These are phyloP conservation scores for Bryopsis sp. DNA, from an alignment of 139 green algal genomes.

Conservation along the genomic window DNA sequence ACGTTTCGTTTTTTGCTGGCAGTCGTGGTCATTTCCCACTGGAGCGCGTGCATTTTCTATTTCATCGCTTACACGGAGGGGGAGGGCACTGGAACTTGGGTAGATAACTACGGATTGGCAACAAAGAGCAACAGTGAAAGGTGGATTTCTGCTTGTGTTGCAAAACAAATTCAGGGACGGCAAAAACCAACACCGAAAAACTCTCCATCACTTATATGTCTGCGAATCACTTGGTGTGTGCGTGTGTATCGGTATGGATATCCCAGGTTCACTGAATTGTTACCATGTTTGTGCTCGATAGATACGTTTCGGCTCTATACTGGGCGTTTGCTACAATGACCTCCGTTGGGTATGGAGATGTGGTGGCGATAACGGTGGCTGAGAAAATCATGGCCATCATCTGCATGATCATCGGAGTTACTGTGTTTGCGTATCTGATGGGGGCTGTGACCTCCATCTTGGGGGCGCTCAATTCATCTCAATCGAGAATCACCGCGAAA, in stretches of 20 bases:
- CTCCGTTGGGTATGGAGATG: constrained; percentile 35
- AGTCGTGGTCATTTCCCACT: constrained; percentile 29
- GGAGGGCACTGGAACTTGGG: not conserved
- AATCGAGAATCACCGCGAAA: constrained; percentile 2
- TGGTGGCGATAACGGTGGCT: constrained; percentile 17
- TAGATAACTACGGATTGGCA: too few species aligned
- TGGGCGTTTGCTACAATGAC: constrained; percentile 35
- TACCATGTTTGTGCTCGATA: not conserved
- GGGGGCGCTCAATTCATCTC: not conserved
- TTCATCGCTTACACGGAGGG: constrained; percentile 31
- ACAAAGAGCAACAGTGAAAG: too few species aligned
- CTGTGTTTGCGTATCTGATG: constrained; percentile 31
- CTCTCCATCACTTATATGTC: not conserved
- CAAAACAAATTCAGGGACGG: too few species aligned
- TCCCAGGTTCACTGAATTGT: not conserved
- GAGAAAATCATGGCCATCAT: constrained; percentile 29
- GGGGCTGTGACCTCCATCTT: constrained; percentile 18
- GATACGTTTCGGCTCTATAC: constrained; percentile 30
- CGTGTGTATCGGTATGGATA: not conserved
- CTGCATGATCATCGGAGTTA: constrained; percentile 24
- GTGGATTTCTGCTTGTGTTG: too few species aligned
- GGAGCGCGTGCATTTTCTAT: constrained; percentile 37
- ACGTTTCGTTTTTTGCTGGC: constrained; percentile 22
- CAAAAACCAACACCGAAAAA: too few species aligned
- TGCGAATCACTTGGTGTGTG: not conserved